phyloP scores from a whole-genome alignment of 768 basidiomycete species.

The Mycena amicta region DNA sequence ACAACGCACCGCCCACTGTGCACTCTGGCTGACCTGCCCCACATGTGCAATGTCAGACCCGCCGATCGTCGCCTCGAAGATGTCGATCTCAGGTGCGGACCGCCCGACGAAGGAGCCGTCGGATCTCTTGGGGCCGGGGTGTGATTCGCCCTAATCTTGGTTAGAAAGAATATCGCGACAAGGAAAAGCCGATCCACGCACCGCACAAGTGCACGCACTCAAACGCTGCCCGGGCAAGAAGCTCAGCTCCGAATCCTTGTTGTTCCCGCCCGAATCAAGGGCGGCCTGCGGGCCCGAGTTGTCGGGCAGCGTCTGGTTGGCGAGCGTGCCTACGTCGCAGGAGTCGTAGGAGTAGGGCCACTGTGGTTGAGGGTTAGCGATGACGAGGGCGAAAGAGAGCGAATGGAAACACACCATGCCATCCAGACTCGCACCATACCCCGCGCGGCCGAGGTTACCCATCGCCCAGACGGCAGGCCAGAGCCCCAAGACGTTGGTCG shows the following conservation, averaged over 20 bases:
- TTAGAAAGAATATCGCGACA: too few species aligned
- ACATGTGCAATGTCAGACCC: constrained; percentile 49
- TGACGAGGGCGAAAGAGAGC: background rate
- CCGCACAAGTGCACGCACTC: constrained; percentile 83
- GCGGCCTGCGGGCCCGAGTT: constrained; percentile 70
- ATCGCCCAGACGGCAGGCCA: constrained; percentile 20
- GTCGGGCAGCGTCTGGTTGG: constrained; percentile 67
- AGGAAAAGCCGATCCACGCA: too few species aligned
- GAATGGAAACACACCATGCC: constrained; percentile 46
- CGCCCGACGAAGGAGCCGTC: constrained; percentile 85
- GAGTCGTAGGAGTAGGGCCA: constrained; percentile 85
- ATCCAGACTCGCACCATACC: constrained; percentile 83
- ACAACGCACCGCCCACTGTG: constrained; percentile 72
- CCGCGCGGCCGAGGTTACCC: constrained; percentile 61
- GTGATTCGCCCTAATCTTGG: constrained; percentile 74
- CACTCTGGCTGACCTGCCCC: constrained; percentile 78
- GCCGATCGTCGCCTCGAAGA: constrained; percentile 78
- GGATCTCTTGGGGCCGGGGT: constrained; percentile 80
- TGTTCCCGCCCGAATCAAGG: constrained; percentile 57
- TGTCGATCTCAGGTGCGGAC: constrained; percentile 86
- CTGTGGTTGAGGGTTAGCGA: constrained; percentile 33
- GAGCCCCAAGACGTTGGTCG: constrained; percentile 31
- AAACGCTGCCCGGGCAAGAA: constrained; percentile 81
- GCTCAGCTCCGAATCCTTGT: constrained; percentile 52
- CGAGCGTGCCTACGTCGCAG: constrained; percentile 83